Percentiles rank a stretch among this genome's conserved stretches.
These are phyloP conservation scores for Polychaeton citri DNA, from an alignment of 2,329 filamentous ascomycete genomes.

Conservation along the genomic window DNA sequence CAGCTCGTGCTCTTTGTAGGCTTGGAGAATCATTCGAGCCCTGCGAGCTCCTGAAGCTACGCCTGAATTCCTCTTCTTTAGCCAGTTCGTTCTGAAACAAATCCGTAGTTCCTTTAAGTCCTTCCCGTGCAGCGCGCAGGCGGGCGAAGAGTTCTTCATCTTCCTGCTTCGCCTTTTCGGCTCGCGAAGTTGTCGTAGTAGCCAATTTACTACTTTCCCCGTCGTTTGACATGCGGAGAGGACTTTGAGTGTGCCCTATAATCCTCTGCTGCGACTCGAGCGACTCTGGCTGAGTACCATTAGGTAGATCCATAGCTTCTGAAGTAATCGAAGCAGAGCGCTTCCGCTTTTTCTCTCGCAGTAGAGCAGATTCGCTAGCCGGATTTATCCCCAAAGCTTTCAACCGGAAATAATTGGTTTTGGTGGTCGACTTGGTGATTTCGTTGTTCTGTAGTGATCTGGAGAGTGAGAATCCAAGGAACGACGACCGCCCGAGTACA, in stretches of 20 bases:
- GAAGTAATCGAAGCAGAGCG: neutral
- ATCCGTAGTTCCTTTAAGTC: constrained; percentile 4
- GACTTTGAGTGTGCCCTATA: neutral
- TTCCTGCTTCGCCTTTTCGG: constrained; percentile 11
- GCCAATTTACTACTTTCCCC: constrained; percentile 2
- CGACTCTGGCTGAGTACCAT: neutral
- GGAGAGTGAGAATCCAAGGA: constrained; percentile 15
- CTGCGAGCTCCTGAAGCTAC: constrained; percentile 11
- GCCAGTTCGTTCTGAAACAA: constrained; percentile 7
- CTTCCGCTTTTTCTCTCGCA: constrained; percentile 5
- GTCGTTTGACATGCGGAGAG: neutral
- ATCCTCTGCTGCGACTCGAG: neutral
- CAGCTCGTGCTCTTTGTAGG: constrained; percentile 16
- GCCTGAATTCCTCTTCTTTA: constrained; percentile 10
- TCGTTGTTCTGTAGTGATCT: constrained; percentile 22
- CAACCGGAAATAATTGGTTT: constrained; percentile 38
- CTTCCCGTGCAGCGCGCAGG: constrained; percentile 17
- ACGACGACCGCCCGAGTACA: constrained; percentile 15
- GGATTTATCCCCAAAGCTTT: constrained; percentile 35
- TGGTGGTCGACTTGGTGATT: constrained; percentile 16
- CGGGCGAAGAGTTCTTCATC: constrained; percentile 24
- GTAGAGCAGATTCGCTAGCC: constrained; percentile 1
- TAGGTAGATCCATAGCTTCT: neutral
- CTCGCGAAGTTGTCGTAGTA: constrained; percentile 5
- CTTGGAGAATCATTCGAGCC: constrained; percentile 19